A percentile compares a stretch with the other conserved stretches of the same genome.
Conservation (phyloP, 2,329 filamentous ascomycete species). For the Aspergillus cejpii region DNA sequence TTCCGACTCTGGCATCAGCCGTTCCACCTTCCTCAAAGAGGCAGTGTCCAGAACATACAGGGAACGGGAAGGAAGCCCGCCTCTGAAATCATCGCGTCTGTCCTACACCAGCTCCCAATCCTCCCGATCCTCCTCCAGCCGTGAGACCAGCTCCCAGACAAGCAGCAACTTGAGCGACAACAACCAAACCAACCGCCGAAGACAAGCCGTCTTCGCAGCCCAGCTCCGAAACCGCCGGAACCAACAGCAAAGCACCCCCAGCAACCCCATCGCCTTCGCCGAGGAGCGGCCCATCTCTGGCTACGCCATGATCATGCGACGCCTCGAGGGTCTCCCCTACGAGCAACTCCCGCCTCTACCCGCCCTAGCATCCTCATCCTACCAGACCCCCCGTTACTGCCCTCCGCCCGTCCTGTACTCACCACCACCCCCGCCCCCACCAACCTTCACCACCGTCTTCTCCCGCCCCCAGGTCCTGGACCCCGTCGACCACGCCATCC, state of each 20-base stretch:
- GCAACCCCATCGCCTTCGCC: slow-evolving; percentile 15
- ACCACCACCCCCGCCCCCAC: slow-evolving; percentile 11
- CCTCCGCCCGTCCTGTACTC: not conserved
- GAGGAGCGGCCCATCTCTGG: slow-evolving; percentile 38
- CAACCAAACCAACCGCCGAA: slow-evolving; percentile 21
- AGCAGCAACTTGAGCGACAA: slow-evolving; percentile 5
- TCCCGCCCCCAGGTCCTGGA: slow-evolving; percentile 38
- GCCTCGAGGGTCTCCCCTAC: slow-evolving; percentile 23
- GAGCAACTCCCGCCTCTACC: slow-evolving; percentile 12
- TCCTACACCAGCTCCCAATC: slow-evolving; percentile 12
- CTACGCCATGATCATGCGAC: slow-evolving; percentile 33
- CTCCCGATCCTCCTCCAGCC: slow-evolving; percentile 10
- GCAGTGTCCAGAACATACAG: slow-evolving; percentile 56
- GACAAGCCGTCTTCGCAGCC: slow-evolving; percentile 29
- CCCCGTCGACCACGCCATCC: slow-evolving; percentile 52
- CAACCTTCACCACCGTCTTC: not conserved
- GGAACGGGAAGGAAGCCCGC: slow-evolving; percentile 26
- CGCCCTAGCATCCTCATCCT: slow-evolving; percentile 6
- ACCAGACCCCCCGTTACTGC: slow-evolving; percentile 13
- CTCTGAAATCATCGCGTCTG: not conserved
- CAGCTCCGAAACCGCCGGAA: slow-evolving; percentile 28
- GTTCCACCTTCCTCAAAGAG: slow-evolving; percentile 54
- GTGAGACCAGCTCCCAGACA: slow-evolving; percentile 5
- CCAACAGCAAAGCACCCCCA: slow-evolving; percentile 10
- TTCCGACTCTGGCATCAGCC: slow-evolving; percentile 42